Base-by-base conservation (phyloP, 352 stramenopile genomes). In the Paralagenidium karlingii region DNA sequence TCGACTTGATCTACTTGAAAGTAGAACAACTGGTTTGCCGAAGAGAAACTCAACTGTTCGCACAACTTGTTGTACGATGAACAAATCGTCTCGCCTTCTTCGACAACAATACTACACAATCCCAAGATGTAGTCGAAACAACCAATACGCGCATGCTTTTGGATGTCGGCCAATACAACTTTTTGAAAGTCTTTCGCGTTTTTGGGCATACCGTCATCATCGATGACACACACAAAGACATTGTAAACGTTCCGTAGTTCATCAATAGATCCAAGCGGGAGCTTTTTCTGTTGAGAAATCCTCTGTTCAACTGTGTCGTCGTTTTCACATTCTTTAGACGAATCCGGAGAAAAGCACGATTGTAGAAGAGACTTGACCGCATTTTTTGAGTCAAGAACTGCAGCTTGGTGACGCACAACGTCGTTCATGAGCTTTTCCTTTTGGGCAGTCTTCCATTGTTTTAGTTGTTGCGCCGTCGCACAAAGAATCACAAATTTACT, bases 401-500 rank as follows among this genome's bases (percentile, higher is more conserved):
- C 34, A 27, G 28, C 20, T 40, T 40, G 34, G 5, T 37, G 27
- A 15, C 67, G 64, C 5, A 69, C 67, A 15, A 67, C 43, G 21
- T 45, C 30, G 1, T 78, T 53, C 26, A 84, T 40, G 8, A 46
- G 39, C 31, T 66, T 50, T 37, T 88, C 75, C 34, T 59, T 76
- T 27, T 82, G 51, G 10, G 82, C 59, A 11, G 85, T 59, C 2
- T 48, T 38, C 34, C 80, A 37, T 7, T 77, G 63, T 11, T 56
- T 50, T 15, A 63, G 51, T 9, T 55, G 57, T 21, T 58, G 65
- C 8, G 59, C 40, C 16, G 51, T 28, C 24, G 58, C 60, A 37
- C 71, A 85, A 28, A 85, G 78, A 19, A 88, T 74, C 7, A 84
- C 55, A 32, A 88, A 88, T 8, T 38, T 61, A 24, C 75, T 74